Base-by-base conservation (phyloP, 495 filamentous ascomycete genomes). In the Daldinia caldariorum region DNA sequence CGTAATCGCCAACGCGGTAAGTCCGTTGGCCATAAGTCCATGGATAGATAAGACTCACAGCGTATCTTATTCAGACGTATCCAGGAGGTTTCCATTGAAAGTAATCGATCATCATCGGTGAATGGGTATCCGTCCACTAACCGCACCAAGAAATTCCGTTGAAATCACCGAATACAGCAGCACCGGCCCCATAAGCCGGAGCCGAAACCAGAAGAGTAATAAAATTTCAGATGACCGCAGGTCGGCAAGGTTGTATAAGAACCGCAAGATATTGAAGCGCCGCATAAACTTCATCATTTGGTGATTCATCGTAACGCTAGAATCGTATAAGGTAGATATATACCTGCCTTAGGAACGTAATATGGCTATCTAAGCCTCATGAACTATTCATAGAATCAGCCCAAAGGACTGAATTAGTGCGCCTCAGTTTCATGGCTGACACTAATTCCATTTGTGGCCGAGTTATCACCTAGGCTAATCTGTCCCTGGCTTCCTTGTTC, bases 381-480 rank as follows among this genome's bases (percentile, higher is more conserved):
- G 32, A 62, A 35, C 50, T 34, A 47, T 38, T 12, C 13, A 37
- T 18, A 43, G 20, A 58, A 22, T 55, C 16, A 45, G 43, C 18
- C 43, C 8, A n/a, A 26, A 18, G 54, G 43, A 55, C 45, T 20
- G 20, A 29, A 20, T 58, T 67, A 72, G 22, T 66, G 61, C 3
- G 59, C 55, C 29, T 69, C 51, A 6, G 39, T 57, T 57, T 14
- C 55, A 39, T 63, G 57, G 12, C 18, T 32, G 26, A 32, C 35
- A 16, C 31, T 35, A 20, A 70, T 39, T 45, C 75, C 73, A 39
- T 75, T 75, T 14, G 54, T 63, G 47, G 22, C 3, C n/a, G 51
- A 39, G 13, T 58, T 32, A 5, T 63, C 53, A 41, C n/a, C 51
- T 51, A 54, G 9, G 49, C 12, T 22, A 34, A n/a, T 18, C 22